phyloP scores from a whole-genome alignment of 148 eudicot genomes.

The Silene uniflora region DNA sequence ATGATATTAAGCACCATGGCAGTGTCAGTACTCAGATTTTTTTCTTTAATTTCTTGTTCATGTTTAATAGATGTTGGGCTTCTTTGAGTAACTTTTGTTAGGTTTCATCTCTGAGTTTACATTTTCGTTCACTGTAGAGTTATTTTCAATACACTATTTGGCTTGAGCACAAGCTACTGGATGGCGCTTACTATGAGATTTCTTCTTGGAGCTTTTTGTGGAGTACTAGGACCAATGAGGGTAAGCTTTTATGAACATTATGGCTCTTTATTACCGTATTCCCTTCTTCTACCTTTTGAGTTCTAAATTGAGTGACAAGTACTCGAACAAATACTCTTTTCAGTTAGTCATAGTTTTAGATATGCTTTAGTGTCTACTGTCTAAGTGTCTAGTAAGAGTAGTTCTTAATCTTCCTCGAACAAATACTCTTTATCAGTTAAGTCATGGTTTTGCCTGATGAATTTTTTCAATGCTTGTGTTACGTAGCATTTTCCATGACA shows the following conservation, averaged over 20 bases:
- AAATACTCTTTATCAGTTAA: no score
- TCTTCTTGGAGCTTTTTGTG: constrained; percentile 60
- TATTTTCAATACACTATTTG: constrained; percentile 59
- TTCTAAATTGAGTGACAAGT: no score
- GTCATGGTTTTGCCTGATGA: neutral
- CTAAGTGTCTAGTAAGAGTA: no score
- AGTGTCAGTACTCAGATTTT: constrained; percentile 37
- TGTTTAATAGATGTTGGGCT: neutral
- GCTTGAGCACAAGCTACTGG: constrained; percentile 63
- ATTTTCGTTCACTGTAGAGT: constrained; percentile 32
- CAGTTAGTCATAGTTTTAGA: neutral
- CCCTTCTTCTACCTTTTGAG: no score
- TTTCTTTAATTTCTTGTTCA: neutral
- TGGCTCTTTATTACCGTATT: neutral
- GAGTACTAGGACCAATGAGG: constrained; percentile 62
- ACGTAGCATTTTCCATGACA: neutral
- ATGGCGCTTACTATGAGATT: constrained; percentile 65
- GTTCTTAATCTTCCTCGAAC: no score
- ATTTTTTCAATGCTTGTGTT: neutral
- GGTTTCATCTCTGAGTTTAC: neutral
- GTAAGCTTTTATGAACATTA: constrained; percentile 24
- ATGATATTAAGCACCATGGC: constrained; percentile 46
- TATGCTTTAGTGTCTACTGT: no score
- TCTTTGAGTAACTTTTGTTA: neutral
- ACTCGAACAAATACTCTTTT: no score